Evolutionary conservation across 2,329 filamentous ascomycete species (phyloP), one percentile per base, ranked within the genome.

Genomic region (Botryotinia narcissicola): DNA sequence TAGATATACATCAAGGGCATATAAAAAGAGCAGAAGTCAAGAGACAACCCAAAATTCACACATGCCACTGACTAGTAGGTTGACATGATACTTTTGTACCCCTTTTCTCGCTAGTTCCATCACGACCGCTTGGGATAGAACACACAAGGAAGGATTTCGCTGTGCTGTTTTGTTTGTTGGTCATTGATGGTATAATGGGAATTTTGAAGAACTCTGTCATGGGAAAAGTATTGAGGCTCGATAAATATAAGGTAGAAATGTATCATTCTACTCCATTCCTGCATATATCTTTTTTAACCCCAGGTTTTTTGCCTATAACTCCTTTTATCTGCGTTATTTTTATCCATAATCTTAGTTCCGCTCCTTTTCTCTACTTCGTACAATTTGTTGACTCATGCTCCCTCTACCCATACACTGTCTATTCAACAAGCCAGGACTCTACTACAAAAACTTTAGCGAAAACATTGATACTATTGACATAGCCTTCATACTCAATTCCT

Each of bases 331-430:
- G 20, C 3, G 5, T 16, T n/a, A 3, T 7, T 54, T n/a, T 54
- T 16, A 54, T 54, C 25, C 25, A 54, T 16, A 5, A 16, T n/a
- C 25, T 54, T 16, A n/a, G 25, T 54, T n/a, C 16, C n/a, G 3
- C 4, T n/a, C 12, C n/a, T n/a, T 54, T 14, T n/a, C 48, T n/a
- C 16, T 16, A n/a, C 48, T 54, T 16, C 48, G 48, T 54, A 16
- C 12, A n/a, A 1, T 16, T n/a, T 2, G 0, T 7, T 0, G 3
- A 12, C 12, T 54, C 12, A n/a, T 54, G 4, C 25, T 7, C 25
- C 12, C 25, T n/a, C 48, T n/a, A 0, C 48, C 12, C 5, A 7
- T 7, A 54, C 5, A n/a, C 25, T 16, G 5, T 16, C 48, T 12
- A n/a, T 54, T 54, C 12, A 54, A 54, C 12, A 54, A n/a, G 12